Base-by-base conservation (phyloP, 371 early-diverging fungal genomes). In the Saksenaea vasiformis region DNA sequence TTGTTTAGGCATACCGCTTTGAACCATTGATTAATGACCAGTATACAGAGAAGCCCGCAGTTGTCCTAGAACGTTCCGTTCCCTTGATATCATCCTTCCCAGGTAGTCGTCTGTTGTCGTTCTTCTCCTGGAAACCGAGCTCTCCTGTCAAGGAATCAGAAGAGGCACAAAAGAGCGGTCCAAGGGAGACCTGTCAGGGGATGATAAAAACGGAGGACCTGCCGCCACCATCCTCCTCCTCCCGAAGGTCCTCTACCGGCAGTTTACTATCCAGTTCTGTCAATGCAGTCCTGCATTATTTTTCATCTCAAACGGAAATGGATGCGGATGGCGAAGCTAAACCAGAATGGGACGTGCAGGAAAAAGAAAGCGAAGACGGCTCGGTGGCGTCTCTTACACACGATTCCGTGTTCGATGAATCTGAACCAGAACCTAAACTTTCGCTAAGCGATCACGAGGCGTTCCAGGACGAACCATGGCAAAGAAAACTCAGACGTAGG, bases 1-100 rank as follows among this genome's bases (percentile, higher is more conserved):
- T n/a, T n/a, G n/a, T n/a, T n/a, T n/a, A n/a, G 77, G 82, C 76
- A 13, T 82, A 79, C 51, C 76, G 82, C 8, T 66, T 79, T 51
- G 82, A 82, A 41, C 82, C 82, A 14, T 66, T 82, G 15, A 67
- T 76, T 14, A 69, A 66, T 59, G 72, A 76, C 15, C 68, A 74
- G 7, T 81, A 74, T 55, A 75, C 69, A 17, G 76, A 80, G 26
- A 68, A 72, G 39, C 77, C 82, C 2, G 77, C 82, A 5, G 77
- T 78, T 19, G 57, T 78, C 0, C 62, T 81, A 7, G 77, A 81
- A n/a, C 56, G 73, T 34, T 74, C 75, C 5, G 41, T 70, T 11
- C 78, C 79, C 14, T 62, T 73, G 0, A 67, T 71, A 38, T 68
- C 78, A 7, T 75, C 72, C 28, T 65, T 78, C 35, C 70, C 79